Evolutionary conservation across 495 filamentous ascomycete species (phyloP).

Genomic region (Sabuloglossum arenarium): DNA sequence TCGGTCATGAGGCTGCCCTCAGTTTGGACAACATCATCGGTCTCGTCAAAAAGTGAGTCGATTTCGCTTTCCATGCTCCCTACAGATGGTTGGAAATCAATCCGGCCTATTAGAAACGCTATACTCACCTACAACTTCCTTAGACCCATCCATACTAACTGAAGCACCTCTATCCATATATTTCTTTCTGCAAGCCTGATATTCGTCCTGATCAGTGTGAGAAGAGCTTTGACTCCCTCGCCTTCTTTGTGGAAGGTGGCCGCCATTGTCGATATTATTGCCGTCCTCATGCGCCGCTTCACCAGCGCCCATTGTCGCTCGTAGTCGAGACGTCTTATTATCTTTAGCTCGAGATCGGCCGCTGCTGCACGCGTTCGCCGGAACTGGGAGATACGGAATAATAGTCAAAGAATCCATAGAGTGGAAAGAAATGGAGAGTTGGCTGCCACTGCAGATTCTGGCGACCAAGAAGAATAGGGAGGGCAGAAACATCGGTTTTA

Average conservation of each 20-base stretch:
- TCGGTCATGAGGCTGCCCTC: background rate
- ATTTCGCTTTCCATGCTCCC: background rate
- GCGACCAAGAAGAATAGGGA: background rate
- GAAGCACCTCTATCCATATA: too few relatives aligned
- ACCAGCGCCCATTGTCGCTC: too few relatives aligned
- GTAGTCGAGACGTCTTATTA: too few relatives aligned
- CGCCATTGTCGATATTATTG: too few relatives aligned
- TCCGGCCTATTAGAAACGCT: background rate
- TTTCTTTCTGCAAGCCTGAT: too few relatives aligned
- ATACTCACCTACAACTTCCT: background rate
- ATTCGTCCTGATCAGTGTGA: too few relatives aligned
- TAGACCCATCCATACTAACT: background rate
- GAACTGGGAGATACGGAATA: background rate
- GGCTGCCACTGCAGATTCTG: background rate
- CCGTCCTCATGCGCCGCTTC: too few relatives aligned
- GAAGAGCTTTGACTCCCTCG: background rate
- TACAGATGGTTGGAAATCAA: background rate
- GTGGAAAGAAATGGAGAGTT: background rate
- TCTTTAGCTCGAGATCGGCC: background rate
- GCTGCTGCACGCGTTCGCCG: background rate
- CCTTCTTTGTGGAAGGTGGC: too few relatives aligned
- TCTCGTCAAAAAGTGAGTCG: background rate
- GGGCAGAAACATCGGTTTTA: background rate
- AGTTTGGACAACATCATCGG: background rate
- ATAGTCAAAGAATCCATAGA: too few relatives aligned